Percentiles rank a stretch among this genome's conserved stretches.
Evolutionary conservation across 345 rosid genomes (phyloP).

Genomic region (Rhodamnia argentea): DNA sequence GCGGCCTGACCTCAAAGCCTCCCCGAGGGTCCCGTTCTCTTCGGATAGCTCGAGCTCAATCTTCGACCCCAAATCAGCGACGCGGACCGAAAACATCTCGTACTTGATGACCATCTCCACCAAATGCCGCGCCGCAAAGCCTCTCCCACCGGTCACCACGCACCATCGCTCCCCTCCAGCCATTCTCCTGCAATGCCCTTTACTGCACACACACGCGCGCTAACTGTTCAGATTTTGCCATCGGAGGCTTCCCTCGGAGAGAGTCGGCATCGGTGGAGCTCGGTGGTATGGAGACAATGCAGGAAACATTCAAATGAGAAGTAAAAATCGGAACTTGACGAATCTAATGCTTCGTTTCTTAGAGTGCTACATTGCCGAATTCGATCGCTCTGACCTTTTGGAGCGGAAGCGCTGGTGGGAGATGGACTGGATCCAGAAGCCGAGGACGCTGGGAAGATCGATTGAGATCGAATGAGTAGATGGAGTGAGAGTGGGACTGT

Average conservation of each 20-base stretch:
- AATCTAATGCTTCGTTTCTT: neutral
- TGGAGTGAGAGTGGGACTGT: neutral
- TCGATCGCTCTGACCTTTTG: neutral
- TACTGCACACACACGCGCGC: neutral
- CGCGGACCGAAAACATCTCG: conserved; percentile 45
- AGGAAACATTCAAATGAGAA: neutral
- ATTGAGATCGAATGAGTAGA: neutral
- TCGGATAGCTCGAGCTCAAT: conserved; percentile 47
- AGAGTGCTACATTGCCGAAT: neutral
- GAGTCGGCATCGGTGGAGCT: neutral
- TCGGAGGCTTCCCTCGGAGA: neutral
- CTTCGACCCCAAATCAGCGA: conserved; percentile 58
- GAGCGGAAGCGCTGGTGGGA: neutral
- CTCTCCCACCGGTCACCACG: conserved; percentile 89
- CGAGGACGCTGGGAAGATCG: neutral
- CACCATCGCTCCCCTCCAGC: conserved; percentile 54
- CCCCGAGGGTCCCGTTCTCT: conserved; percentile 52
- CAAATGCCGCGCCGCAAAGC: conserved; percentile 81
- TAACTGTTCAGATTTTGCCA: neutral
- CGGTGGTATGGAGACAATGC: neutral
- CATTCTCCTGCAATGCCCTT: neutral
- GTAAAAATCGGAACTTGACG: neutral
- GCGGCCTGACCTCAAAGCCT: conserved; percentile 60
- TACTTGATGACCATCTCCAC: conserved; percentile 65
- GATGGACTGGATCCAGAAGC: neutral